These are phyloP conservation scores for Fusarium humuli DNA, from an alignment of 2,329 filamentous ascomycete genomes.

Conservation along the genomic window DNA sequence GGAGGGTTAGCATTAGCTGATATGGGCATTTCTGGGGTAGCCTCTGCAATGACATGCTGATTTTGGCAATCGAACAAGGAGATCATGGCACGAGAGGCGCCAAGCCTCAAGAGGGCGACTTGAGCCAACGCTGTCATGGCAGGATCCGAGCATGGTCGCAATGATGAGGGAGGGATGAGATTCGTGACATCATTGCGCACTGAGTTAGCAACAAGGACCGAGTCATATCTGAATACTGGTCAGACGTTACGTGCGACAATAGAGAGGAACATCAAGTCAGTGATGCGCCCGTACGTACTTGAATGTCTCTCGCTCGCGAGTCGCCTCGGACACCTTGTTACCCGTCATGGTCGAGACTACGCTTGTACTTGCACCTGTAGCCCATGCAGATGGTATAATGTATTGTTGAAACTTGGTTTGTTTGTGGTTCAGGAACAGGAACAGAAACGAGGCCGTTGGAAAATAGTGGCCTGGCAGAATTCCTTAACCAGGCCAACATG, in stretches of 20 bases:
- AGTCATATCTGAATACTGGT: slow-evolving; percentile 29
- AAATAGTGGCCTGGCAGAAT: slow-evolving; percentile 7
- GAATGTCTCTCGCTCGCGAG: slow-evolving; percentile 51
- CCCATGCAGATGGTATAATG: not conserved
- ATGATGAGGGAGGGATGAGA: slow-evolving; percentile 40
- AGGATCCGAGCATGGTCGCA: slow-evolving; percentile 51
- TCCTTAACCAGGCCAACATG: slow-evolving; percentile 1
- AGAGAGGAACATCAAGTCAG: not conserved
- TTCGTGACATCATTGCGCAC: slow-evolving; percentile 41
- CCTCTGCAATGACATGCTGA: slow-evolving; percentile 65
- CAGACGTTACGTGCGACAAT: not conserved
- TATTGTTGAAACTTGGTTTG: not conserved
- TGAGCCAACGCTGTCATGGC: slow-evolving; percentile 63
- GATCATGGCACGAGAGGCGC: slow-evolving; percentile 58
- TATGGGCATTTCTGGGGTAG: slow-evolving; percentile 57
- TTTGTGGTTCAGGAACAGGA: not conserved
- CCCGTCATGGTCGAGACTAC: slow-evolving; percentile 15
- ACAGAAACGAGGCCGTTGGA: not conserved
- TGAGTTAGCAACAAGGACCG: slow-evolving; percentile 31
- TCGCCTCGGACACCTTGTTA: slow-evolving; percentile 36
- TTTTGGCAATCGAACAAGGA: slow-evolving; percentile 62
- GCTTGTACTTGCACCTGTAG: not conserved
- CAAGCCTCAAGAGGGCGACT: slow-evolving; percentile 58
- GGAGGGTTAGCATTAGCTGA: slow-evolving; percentile 40
- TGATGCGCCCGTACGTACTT: slow-evolving; percentile 38